Conservation (phyloP, 306 rosid genomes). For the Quercus variabilis region DNA sequence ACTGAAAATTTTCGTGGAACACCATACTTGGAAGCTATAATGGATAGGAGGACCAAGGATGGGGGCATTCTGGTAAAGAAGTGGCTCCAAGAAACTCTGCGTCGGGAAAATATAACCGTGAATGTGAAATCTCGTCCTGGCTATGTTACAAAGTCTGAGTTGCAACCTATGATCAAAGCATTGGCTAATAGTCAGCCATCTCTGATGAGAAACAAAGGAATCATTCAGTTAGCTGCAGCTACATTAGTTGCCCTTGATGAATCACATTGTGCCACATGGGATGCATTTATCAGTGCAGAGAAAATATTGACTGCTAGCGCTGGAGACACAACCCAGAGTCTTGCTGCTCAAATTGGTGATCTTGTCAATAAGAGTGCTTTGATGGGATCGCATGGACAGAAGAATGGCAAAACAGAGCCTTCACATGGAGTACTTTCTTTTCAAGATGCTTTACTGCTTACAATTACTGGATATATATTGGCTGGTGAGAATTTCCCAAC, state of each 20-base stretch:
- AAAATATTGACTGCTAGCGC: conserved; percentile 63
- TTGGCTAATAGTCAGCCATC: conserved; percentile 67
- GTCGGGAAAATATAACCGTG: conserved; percentile 48
- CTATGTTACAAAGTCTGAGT: conserved; percentile 51
- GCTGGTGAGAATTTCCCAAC: conserved; percentile 93
- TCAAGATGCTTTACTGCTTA: conserved; percentile 77
- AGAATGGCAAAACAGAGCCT: conserved; percentile 42
- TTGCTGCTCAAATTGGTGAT: conserved; percentile 87
- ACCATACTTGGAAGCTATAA: conserved; percentile 76
- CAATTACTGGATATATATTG: conserved; percentile 74
- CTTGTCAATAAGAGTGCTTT: conserved; percentile 75
- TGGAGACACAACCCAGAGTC: conserved; percentile 88
- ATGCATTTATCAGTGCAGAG: conserved; percentile 79
- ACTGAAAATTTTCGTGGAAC: conserved; percentile 75
- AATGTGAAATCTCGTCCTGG: conserved; percentile 73
- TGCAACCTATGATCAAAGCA: conserved; percentile 75
- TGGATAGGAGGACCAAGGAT: conserved; percentile 84
- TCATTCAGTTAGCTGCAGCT: conserved; percentile 84
- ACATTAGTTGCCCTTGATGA: conserved; percentile 65
- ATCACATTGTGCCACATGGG: conserved; percentile 70
- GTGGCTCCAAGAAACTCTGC: conserved; percentile 89
- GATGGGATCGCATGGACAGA: conserved; percentile 49
- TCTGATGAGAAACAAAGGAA: conserved; percentile 77
- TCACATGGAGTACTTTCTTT: conserved; percentile 65
- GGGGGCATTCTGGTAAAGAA: conserved; percentile 74